A percentile compares a stretch with the other conserved stretches of the same genome.
phyloP scores from a whole-genome alignment of 331 rosid genomes.

The Phaseolus coccineus region DNA sequence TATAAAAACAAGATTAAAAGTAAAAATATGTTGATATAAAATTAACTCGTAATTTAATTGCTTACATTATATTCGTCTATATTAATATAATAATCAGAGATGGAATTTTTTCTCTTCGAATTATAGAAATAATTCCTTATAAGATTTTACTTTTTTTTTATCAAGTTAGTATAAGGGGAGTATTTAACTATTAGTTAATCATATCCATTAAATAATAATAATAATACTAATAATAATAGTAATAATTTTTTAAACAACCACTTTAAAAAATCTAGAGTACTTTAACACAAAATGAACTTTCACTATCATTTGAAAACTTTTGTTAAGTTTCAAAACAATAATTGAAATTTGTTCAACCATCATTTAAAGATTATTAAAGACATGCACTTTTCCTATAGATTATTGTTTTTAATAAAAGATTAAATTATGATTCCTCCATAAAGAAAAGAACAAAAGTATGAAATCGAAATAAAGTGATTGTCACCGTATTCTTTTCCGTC shows the following conservation, averaged over 20 bases:
- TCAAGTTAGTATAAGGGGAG: too few relatives aligned
- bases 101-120: too few relatives aligned
- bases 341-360: too few relatives aligned
- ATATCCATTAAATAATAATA: too few relatives aligned
- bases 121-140: too few relatives aligned
- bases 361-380: neutral
- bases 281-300: neutral
- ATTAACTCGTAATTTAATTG: neutral
- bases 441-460: slow-evolving; percentile 11
- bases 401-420: neutral
- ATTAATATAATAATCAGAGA: too few relatives aligned
- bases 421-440: neutral
- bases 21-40: neutral
- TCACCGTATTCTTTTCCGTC: neutral
- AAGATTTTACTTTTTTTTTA: too few relatives aligned
- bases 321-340: neutral
- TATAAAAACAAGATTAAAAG: too few relatives aligned
- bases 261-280: neutral
- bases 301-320: neutral
- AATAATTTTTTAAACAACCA: neutral
- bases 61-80: too few relatives aligned
- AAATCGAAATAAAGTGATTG: slow-evolving; percentile 27
- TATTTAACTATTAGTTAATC: too few relatives aligned
- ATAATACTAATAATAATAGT: too few relatives aligned
- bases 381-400: neutral